Evolutionary conservation across 257 asterid species (phyloP).

Genomic region (Haberlea rhodopensis): DNA sequence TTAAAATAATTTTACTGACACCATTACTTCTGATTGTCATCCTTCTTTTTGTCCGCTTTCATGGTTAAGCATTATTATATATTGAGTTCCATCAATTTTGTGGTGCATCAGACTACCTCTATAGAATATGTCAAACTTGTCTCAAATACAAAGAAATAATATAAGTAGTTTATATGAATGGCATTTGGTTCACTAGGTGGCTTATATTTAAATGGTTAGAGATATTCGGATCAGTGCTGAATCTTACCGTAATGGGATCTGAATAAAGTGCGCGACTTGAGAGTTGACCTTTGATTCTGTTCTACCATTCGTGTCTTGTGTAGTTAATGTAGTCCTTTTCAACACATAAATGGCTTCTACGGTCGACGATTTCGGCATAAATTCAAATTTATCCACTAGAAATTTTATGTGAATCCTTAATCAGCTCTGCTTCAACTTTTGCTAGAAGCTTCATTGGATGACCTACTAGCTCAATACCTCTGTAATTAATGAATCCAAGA

Average conservation of each 20-base stretch:
- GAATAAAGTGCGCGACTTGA: too few relatives aligned
- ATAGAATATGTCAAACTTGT: too few relatives aligned
- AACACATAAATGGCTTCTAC: conserved; percentile 1
- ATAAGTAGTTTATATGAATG: too few relatives aligned
- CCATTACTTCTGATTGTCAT: background rate
- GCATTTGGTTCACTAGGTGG: too few relatives aligned
- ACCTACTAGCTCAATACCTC: background rate
- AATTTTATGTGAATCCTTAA: background rate
- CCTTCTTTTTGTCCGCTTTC: background rate
- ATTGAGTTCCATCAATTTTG: background rate
- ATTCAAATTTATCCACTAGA: background rate
- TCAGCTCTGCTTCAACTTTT: background rate
- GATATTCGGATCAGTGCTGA: too few relatives aligned
- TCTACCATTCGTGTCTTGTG: too few relatives aligned
- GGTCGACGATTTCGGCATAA: background rate
- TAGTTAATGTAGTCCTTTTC: too few relatives aligned
- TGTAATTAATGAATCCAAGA: background rate
- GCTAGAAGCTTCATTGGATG: background rate
- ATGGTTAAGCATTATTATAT: background rate
- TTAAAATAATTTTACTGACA: background rate
- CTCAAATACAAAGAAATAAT: too few relatives aligned
- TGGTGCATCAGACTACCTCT: background rate
- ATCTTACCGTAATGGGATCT: too few relatives aligned
- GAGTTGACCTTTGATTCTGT: too few relatives aligned
- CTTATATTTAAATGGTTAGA: too few relatives aligned